Evolutionary conservation across 257 asterid species (phyloP).

Genomic region (Przewalskia tangutica): DNA sequence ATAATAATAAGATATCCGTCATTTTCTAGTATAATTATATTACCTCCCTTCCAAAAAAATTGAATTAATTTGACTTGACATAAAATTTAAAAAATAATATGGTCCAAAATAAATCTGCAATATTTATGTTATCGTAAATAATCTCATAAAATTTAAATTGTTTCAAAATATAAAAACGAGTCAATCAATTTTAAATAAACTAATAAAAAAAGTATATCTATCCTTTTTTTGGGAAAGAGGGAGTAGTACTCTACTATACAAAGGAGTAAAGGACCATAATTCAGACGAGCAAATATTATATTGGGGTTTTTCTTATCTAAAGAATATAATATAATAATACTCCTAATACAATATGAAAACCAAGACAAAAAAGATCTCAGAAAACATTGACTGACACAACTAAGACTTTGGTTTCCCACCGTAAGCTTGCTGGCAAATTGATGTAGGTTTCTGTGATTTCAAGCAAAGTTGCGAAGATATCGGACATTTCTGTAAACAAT

Average conservation of each 20-base stretch:
- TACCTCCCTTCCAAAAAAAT: too few relatives aligned
- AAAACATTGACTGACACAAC: constrained; percentile 13
- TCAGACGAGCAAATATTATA: not conserved
- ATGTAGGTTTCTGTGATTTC: constrained; percentile 73
- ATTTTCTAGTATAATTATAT: not conserved
- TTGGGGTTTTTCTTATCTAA: not conserved
- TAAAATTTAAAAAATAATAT: too few relatives aligned
- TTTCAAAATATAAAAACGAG: too few relatives aligned
- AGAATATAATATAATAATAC: not conserved
- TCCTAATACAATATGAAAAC: not conserved
- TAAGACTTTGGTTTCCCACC: constrained; percentile 61
- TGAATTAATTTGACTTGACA: too few relatives aligned
- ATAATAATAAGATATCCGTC: not conserved
- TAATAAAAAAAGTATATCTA: too few relatives aligned
- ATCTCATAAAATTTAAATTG: too few relatives aligned
- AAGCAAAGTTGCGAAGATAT: constrained; percentile 64
- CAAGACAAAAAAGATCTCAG: not conserved
- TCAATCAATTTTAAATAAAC: too few relatives aligned
- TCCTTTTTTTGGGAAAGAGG: too few relatives aligned
- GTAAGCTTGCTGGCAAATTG: constrained; percentile 68
- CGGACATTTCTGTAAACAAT: constrained; percentile 69
- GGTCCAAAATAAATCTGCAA: too few relatives aligned
- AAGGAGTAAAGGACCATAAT: not conserved
- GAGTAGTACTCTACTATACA: not conserved
- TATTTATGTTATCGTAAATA: too few relatives aligned